phyloP scores from a whole-genome alignment of 805 yeast genomes.

The Cyberlindnera petersonii region DNA sequence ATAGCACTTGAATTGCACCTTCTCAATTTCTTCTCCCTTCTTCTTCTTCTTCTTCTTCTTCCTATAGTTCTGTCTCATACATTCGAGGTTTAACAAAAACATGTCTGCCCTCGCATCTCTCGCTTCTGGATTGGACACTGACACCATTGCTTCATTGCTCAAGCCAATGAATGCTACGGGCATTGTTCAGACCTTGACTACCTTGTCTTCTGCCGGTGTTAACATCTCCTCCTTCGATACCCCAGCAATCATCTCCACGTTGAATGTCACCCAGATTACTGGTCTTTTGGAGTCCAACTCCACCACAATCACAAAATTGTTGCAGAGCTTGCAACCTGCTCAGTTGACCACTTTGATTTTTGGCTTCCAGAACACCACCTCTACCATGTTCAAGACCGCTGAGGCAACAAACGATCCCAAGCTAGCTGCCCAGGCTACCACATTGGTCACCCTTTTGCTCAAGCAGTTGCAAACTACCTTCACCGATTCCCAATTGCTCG shows the following conservation, averaged over 20 bases:
- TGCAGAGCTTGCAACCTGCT: constrained; percentile 19
- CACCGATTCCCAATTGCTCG: constrained; percentile 23
- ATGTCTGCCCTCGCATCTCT: constrained; percentile 4
- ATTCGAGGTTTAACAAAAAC: too few relatives aligned
- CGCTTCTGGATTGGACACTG: constrained; percentile 18
- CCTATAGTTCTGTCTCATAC: too few relatives aligned
- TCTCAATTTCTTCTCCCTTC: not conserved
- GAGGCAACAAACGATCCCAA: constrained; percentile 10
- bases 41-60: too few relatives aligned
- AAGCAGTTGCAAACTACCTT: constrained; percentile 18
- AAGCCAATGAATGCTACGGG: constrained; percentile 24
- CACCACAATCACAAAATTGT: constrained; percentile 17
- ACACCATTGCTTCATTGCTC: constrained; percentile 19
- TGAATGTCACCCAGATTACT: constrained; percentile 25
- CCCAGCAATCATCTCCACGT: constrained; percentile 43
- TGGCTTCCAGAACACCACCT: constrained; percentile 23
- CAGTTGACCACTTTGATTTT: constrained; percentile 20
- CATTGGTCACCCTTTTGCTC: constrained; percentile 19
- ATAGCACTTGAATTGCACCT: too few relatives aligned
- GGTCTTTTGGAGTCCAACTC: constrained; percentile 25
- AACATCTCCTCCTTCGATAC: constrained; percentile 66
- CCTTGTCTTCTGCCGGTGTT: constrained; percentile 33
- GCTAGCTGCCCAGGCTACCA: constrained; percentile 12
- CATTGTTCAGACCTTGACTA: constrained; percentile 20
- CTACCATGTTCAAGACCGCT: constrained; percentile 20